Percentiles rank a stretch among this genome's conserved stretches.
Evolutionary conservation across 768 basidiomycete genomes (phyloP).

Genomic region (Rubroboletus pulcherrimus): DNA sequence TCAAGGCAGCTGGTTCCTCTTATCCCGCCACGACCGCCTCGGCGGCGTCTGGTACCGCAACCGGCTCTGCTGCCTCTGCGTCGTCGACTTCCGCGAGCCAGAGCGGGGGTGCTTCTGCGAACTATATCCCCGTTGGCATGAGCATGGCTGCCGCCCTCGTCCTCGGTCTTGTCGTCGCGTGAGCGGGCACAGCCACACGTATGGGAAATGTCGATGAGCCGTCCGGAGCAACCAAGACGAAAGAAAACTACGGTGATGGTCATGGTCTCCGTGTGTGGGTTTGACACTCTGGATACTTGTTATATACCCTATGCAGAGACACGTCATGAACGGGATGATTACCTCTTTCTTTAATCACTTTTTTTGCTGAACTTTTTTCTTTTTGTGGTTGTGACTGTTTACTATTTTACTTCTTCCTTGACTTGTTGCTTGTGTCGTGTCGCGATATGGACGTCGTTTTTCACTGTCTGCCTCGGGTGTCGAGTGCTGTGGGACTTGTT

Average conservation of each 20-base stretch:
- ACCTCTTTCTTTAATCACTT: not conserved
- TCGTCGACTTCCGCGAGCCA: constrained; percentile 18
- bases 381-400: not conserved
- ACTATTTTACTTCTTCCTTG: not conserved
- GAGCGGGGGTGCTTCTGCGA: constrained; percentile 9
- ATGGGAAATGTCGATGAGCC: not conserved
- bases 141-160: constrained; percentile 28
- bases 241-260: not conserved
- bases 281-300: constrained; percentile 1
- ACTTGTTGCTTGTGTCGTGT: constrained; percentile 1
- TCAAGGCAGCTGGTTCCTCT: constrained; percentile 51
- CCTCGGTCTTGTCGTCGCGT: constrained; percentile 28
- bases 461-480: not conserved
- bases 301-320: constrained; percentile 18
- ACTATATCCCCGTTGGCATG: constrained; percentile 28
- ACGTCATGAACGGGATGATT: not conserved
- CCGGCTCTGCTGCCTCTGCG: constrained; percentile 14
- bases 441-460: constrained; percentile 1
- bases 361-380: not conserved
- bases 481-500: not conserved
- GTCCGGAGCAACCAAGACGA: not conserved
- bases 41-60: constrained; percentile 22
- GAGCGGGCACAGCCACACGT: constrained; percentile 1
- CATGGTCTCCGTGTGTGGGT: not conserved
- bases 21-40: constrained; percentile 42